Percentiles rank a stretch among this genome's conserved stretches.
phyloP scores from a whole-genome alignment of 1,284 basidiomycete species.

The Tilletia caries region DNA sequence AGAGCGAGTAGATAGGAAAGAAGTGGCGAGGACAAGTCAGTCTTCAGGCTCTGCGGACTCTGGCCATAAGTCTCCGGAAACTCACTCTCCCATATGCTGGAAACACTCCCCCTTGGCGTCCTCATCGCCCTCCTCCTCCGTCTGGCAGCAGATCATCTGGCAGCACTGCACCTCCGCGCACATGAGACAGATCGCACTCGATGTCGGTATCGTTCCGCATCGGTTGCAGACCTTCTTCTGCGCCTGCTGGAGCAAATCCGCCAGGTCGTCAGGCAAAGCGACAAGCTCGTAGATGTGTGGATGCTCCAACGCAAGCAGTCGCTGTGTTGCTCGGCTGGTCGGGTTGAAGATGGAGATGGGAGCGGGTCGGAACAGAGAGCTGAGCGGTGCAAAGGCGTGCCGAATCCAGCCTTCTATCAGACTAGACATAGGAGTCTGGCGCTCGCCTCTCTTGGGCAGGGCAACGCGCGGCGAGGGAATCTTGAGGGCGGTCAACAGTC shows the following conservation, averaged over 20 bases:
- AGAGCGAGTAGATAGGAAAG: not conserved
- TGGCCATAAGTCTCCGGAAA: slow-evolving; percentile 56
- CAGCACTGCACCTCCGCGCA: slow-evolving; percentile 86
- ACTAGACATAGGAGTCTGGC: slow-evolving; percentile 46
- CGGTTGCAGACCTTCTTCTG: slow-evolving; percentile 68
- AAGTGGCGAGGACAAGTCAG: too few species aligned
- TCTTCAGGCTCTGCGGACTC: too few species aligned
- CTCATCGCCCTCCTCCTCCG: slow-evolving; percentile 61
- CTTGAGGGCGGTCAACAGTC: slow-evolving; percentile 34
- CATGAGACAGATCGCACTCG: slow-evolving; percentile 85
- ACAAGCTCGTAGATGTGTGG: slow-evolving; percentile 81
- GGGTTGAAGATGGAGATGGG: slow-evolving; percentile 36
- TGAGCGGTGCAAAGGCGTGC: slow-evolving; percentile 47
- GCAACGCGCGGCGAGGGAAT: slow-evolving; percentile 43
- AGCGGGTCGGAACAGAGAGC: slow-evolving; percentile 49
- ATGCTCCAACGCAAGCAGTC: slow-evolving; percentile 62
- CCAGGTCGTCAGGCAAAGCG: slow-evolving; percentile 74
- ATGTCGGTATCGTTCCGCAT: slow-evolving; percentile 75
- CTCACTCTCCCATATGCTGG: slow-evolving; percentile 82
- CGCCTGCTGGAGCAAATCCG: slow-evolving; percentile 73
- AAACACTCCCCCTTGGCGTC: slow-evolving; percentile 74
- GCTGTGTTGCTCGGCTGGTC: slow-evolving; percentile 21
- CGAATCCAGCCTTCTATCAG: slow-evolving; percentile 53
- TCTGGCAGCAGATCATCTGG: slow-evolving; percentile 87
- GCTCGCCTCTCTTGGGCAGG: slow-evolving; percentile 39